These are phyloP conservation scores for Lotmaria passim DNA, from an alignment of 208 protist genomes.

Conservation along the genomic window DNA sequence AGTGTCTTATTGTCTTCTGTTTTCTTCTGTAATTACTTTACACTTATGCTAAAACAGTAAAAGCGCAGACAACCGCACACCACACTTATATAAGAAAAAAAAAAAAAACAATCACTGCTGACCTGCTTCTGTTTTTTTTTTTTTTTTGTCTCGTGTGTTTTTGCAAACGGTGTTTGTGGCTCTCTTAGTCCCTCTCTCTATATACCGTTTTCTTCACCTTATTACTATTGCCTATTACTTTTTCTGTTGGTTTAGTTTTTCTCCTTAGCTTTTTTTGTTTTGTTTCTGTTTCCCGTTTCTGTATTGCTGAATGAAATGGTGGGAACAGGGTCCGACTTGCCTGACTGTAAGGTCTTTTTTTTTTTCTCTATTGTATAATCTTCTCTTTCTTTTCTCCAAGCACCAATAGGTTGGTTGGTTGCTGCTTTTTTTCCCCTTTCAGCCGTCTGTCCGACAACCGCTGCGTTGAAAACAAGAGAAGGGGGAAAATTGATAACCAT, in stretches of 20 bases:
- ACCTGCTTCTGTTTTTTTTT: neutral
- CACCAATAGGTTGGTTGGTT: neutral
- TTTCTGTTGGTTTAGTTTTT: neutral
- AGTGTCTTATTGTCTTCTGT: neutral
- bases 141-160: conserved; percentile 14
- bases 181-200: neutral
- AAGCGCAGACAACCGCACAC: too few species aligned
- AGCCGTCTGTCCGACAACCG: too few species aligned
- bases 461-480: too few species aligned
- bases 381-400: neutral
- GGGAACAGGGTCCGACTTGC: neutral
- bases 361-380: too few species aligned
- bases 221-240: conserved; percentile 17
- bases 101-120: neutral
- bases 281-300: neutral
- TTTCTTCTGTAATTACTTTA: neutral
- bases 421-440: neutral
- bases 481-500: too few species aligned
- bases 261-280: conserved; percentile 9
- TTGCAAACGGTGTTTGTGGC: neutral
- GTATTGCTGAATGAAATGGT: neutral
- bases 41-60: neutral
- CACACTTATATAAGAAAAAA: neutral
- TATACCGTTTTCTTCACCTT: conserved; percentile 10
- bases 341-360: neutral